Evolutionary conservation across 2,329 filamentous ascomycete genomes (phyloP).

Genomic region (Domatiomyces catenatus): DNA sequence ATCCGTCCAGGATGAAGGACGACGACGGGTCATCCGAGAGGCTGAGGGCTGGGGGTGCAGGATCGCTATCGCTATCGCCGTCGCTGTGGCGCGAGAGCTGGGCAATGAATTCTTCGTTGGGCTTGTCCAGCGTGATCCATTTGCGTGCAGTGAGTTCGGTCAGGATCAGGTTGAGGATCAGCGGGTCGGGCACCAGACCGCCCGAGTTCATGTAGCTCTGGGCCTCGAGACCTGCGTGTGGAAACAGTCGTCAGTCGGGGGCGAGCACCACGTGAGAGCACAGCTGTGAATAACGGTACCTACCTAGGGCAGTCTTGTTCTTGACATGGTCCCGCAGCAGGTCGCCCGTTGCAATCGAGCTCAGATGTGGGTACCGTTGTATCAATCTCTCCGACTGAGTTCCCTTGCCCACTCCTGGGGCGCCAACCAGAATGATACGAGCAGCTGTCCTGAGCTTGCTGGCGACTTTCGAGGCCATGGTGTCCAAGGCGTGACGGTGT

Average conservation of each 20-base stretch:
- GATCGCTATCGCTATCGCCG: constrained; percentile 17
- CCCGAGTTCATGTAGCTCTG: constrained; percentile 77
- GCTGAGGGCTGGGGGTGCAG: constrained; percentile 18
- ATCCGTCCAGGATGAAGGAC: constrained; percentile 91
- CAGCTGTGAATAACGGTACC: constrained; percentile 16
- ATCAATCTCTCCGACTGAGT: constrained; percentile 87
- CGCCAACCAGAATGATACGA: constrained; percentile 84
- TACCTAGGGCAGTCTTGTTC: constrained; percentile 70
- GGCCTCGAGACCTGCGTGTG: constrained; percentile 64
- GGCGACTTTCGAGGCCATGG: constrained; percentile 16
- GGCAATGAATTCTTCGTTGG: constrained; percentile 20
- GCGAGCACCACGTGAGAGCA: neutral
- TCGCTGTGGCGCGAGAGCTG: constrained; percentile 29
- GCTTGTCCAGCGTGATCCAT: constrained; percentile 48
- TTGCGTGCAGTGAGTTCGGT: constrained; percentile 73
- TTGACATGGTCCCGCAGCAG: constrained; percentile 85
- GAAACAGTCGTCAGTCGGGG: constrained; percentile 12
- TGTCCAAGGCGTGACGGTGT: neutral
- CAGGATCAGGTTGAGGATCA: constrained; percentile 84
- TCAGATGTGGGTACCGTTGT: constrained; percentile 70
- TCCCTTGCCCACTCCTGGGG: constrained; percentile 92
- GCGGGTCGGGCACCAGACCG: constrained; percentile 74
- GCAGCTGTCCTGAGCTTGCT: constrained; percentile 60
- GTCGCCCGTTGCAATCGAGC: constrained; percentile 86
- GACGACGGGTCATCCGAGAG: constrained; percentile 53